Evolutionary conservation across 176 grass and related monocot genomes (phyloP), one percentile per base, ranked within the genome.

Genomic region (Carex parvula): DNA sequence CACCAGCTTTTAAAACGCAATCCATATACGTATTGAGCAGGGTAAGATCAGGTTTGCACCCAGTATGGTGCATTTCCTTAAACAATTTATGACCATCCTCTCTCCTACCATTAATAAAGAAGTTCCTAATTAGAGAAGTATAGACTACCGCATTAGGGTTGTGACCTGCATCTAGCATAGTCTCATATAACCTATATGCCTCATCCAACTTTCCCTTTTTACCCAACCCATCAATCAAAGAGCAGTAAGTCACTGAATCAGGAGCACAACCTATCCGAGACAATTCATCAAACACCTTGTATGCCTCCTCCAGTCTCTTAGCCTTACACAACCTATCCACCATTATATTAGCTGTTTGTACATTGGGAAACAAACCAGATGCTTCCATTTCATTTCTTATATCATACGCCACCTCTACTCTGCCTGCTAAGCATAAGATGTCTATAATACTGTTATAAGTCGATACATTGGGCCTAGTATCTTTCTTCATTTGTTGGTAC

Each of bases 51-150:
- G 96, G 93, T 18, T 29, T 64, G 77, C 96, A 93, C 73, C 93
- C 83, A 81, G 60, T 85, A 57, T 84, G 86, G 53, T 81, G 89
- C 93, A 98, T 87, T 84, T 93, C 93, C 92, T 95, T 98, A 80
- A 93, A 98, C 32, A 98, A 93, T 85, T 98, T 98, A 72, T 98
- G 92, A 0, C 96, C 95, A 89, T 98, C 95, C 76, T 98, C 96
- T 90, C 90, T 99, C 85, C 96, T 99, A 60, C 88, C 89, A 83
- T 99, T 88, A 37, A 89, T 89, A 80, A 99, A 99, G 69, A 95
- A 99, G 69, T 87, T 95, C 48, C 88, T 90, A 50, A 98, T 98
- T 53, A 98, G 86, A 60, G 89, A 95, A 79, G 92, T 93, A 83
- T 95, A 98, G 16, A 93, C 75, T 33, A 98, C 85, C 71, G 89